A percentile compares a stretch with the other conserved stretches of the same genome.
Conservation (phyloP, 2,329 filamentous ascomycete species). For the Alternaria gaisen region DNA sequence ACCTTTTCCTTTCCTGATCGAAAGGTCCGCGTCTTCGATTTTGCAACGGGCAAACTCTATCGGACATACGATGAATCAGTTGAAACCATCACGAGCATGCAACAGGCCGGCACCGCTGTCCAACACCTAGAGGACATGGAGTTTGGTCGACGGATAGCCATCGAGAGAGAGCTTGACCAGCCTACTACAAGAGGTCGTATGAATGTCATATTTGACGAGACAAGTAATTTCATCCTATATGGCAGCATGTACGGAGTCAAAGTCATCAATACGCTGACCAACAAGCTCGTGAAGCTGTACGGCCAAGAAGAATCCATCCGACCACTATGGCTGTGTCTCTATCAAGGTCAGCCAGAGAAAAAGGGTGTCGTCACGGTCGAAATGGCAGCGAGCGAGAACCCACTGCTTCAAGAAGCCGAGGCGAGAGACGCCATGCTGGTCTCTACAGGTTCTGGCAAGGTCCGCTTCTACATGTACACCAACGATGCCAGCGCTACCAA, state of each 20-base stretch:
- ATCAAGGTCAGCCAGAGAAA: conserved; percentile 94
- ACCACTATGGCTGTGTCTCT: conserved; percentile 82
- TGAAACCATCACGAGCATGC: conserved; percentile 88
- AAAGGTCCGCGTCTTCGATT: conserved; percentile 93
- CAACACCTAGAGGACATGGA: conserved; percentile 88
- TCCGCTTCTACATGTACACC: conserved; percentile 97
- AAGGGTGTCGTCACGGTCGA: conserved; percentile 93
- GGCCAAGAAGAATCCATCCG: conserved; percentile 90
- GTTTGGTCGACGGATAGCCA: conserved; percentile 85
- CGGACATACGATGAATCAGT: conserved; percentile 96
- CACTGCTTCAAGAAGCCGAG: conserved; percentile 90
- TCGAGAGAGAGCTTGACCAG: conserved; percentile 86
- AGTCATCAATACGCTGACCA: conserved; percentile 94
- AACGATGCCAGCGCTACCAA: conserved; percentile 73
- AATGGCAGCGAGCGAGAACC: conserved; percentile 96
- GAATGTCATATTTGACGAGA: conserved; percentile 95
- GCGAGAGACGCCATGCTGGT: conserved; percentile 88
- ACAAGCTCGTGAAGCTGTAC: conserved; percentile 88
- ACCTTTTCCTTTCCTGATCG: conserved; percentile 92
- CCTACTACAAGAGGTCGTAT: conserved; percentile 72
- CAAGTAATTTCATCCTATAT: conserved; percentile 92
- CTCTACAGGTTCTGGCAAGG: conserved; percentile 82
- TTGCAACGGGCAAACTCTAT: conserved; percentile 84
- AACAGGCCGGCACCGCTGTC: conserved; percentile 85
- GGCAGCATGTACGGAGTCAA: conserved; percentile 93